phyloP scores from a whole-genome alignment of 768 basidiomycete species.

The Lactifluus echinatus region DNA sequence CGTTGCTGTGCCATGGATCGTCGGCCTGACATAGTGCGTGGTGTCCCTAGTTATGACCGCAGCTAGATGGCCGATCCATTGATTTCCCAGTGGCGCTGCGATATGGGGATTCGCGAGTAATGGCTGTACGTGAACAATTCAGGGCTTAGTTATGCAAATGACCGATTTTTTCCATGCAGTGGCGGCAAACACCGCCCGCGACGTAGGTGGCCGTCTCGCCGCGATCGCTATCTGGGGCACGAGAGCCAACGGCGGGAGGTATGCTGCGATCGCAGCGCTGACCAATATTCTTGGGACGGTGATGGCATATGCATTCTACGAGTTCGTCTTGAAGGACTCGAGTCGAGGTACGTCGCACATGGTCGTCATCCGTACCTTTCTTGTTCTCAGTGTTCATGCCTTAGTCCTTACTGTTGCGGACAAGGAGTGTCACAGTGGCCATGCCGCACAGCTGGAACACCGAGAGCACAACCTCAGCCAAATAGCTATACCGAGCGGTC shows the following conservation, averaged over 20 bases:
- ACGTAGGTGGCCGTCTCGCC: constrained; percentile 25
- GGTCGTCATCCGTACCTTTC: background rate
- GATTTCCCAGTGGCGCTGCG: constrained; percentile 13
- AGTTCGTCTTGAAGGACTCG: constrained; percentile 25
- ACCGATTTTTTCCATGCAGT: constrained; percentile 16
- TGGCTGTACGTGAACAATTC: constrained; percentile 19
- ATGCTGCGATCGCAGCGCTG: constrained; percentile 27
- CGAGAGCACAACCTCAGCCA: background rate
- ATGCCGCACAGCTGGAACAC: constrained; percentile 11
- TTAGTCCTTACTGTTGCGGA: constrained; percentile 9
- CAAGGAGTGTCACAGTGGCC: constrained; percentile 1
- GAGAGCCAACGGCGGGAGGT: constrained; percentile 24
- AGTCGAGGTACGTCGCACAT: constrained; percentile 20
- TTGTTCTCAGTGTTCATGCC: background rate
- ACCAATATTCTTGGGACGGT: constrained; percentile 27
- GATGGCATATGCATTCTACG: constrained; percentile 24
- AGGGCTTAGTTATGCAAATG: background rate
- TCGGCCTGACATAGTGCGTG: constrained; percentile 24
- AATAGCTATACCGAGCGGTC: background rate
- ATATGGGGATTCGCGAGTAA: constrained; percentile 24
- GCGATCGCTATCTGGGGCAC: constrained; percentile 26
- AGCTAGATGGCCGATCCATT: background rate
- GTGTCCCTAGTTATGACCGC: background rate
- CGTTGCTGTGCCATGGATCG: constrained; percentile 21
- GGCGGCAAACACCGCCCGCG: constrained; percentile 25